These are phyloP conservation scores for Yamadazyma triangularis DNA, from an alignment of 1,139 yeast species.

Conservation along the genomic window DNA sequence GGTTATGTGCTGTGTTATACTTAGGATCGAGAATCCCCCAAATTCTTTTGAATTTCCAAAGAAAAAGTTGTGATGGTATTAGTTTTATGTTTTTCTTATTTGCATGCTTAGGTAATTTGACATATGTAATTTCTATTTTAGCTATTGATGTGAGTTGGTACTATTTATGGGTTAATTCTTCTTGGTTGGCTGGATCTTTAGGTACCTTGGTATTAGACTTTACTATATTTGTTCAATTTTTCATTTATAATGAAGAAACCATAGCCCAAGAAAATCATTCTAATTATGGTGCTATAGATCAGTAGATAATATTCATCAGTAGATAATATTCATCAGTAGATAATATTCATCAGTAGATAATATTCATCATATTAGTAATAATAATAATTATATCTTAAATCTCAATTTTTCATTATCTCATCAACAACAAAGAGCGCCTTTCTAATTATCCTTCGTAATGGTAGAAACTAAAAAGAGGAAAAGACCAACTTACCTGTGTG, in stretches of 20 bases:
- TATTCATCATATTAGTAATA: too few species aligned
- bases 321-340: too few species aligned
- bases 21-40: conserved; percentile 90
- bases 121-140: conserved; percentile 81
- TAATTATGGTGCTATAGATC: conserved; percentile 8
- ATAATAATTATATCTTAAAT: too few species aligned
- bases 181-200: conserved; percentile 90
- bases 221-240: conserved; percentile 81
- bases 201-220: conserved; percentile 87
- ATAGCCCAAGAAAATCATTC: conserved; percentile 3
- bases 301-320: not conserved
- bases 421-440: too few species aligned
- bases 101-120: conserved; percentile 89
- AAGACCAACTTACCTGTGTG: conserved; percentile 33
- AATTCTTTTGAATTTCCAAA: conserved; percentile 70
- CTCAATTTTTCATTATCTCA: too few species aligned
- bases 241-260: conserved; percentile 55
- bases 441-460: too few species aligned
- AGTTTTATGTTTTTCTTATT: conserved; percentile 87
- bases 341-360: too few species aligned
- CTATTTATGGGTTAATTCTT: conserved; percentile 73
- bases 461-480: conserved; percentile 18
- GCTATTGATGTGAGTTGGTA: conserved; percentile 67
- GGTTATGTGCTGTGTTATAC: conserved; percentile 83
- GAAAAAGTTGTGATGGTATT: conserved; percentile 91